A percentile compares a stretch with the other conserved stretches of the same genome.
These are phyloP conservation scores for Lentinula guzmanii DNA, from an alignment of 768 basidiomycete species.

Conservation along the genomic window DNA sequence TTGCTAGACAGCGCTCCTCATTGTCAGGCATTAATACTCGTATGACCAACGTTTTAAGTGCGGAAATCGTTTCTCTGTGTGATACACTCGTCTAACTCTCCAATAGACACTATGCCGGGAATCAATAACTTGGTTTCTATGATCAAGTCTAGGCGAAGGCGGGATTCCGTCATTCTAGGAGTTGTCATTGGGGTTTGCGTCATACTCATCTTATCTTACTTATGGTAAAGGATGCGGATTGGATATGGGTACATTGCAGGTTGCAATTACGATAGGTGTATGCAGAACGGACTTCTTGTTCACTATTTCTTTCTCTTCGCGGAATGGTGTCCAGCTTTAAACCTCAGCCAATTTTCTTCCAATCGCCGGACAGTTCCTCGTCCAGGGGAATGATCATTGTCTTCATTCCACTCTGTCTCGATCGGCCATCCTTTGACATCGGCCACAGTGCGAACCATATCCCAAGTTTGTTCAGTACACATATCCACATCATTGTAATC, in stretches of 20 bases:
- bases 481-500: slow-evolving; percentile 69
- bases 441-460: slow-evolving; percentile 68
- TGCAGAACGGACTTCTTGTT: not conserved
- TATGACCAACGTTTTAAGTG: slow-evolving; percentile 80
- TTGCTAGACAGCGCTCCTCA: slow-evolving; percentile 72
- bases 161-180: slow-evolving; percentile 88
- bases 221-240: slow-evolving; percentile 29
- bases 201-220: slow-evolving; percentile 45
- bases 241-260: not conserved
- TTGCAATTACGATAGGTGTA: not conserved
- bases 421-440: slow-evolving; percentile 72
- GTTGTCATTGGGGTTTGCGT: slow-evolving; percentile 82
- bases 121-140: slow-evolving; percentile 86
- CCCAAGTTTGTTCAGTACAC: slow-evolving; percentile 63
- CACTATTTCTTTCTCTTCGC: slow-evolving; percentile 3
- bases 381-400: slow-evolving; percentile 21
- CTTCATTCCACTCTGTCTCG: slow-evolving; percentile 53
- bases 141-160: slow-evolving; percentile 86
- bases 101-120: slow-evolving; percentile 82
- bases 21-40: slow-evolving; percentile 77
- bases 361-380: slow-evolving; percentile 67
- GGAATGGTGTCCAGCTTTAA: slow-evolving; percentile 43
- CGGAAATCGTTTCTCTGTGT: slow-evolving; percentile 17
- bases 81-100: not conserved
- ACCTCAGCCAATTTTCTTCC: slow-evolving; percentile 66